Conservation (phyloP, 2,329 filamentous ascomycete genomes). For the Colletotrichum brevisporum region DNA sequence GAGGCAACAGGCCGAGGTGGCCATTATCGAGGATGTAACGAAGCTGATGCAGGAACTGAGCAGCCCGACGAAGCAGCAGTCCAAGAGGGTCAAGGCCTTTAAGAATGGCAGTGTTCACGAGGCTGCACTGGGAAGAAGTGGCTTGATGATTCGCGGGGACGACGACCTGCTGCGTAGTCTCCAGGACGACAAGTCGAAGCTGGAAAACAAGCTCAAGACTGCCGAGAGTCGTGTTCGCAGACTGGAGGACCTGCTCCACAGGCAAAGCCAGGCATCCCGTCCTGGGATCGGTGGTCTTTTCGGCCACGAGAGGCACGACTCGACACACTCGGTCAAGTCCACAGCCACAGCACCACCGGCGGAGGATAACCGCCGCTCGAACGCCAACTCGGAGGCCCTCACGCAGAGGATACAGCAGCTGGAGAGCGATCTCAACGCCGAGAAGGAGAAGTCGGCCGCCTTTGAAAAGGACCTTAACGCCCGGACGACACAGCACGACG, state of each 20-base stretch:
- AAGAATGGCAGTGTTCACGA: conserved; percentile 97
- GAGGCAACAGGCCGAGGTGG: conserved; percentile 74
- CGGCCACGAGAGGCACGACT: conserved; percentile 64
- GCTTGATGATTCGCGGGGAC: conserved; percentile 86
- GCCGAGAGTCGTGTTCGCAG: conserved; percentile 91
- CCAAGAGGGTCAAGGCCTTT: conserved; percentile 90
- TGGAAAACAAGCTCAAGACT: conserved; percentile 83
- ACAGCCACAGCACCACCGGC: conserved; percentile 48
- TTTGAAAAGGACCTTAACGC: conserved; percentile 79
- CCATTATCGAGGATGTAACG: conserved; percentile 78
- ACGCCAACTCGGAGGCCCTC: conserved; percentile 62
- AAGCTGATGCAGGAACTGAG: conserved; percentile 85
- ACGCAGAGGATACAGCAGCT: conserved; percentile 71
- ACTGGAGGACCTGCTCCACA: conserved; percentile 91
- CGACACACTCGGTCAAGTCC: conserved; percentile 63
- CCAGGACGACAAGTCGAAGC: conserved; percentile 84
- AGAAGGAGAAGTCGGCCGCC: conserved; percentile 76
- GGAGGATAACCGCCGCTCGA: conserved; percentile 62
- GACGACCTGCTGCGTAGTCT: conserved; percentile 84
- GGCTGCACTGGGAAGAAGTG: conserved; percentile 87
- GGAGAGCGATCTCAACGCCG: conserved; percentile 81
- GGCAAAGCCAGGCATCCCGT: conserved; percentile 76
- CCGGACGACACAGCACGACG: conserved; percentile 69
- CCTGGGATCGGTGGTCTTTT: conserved; percentile 70
- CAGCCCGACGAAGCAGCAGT: conserved; percentile 87